Base-by-base conservation (phyloP, 2,329 filamentous ascomycete species). In the Trichoderma sp. region DNA sequence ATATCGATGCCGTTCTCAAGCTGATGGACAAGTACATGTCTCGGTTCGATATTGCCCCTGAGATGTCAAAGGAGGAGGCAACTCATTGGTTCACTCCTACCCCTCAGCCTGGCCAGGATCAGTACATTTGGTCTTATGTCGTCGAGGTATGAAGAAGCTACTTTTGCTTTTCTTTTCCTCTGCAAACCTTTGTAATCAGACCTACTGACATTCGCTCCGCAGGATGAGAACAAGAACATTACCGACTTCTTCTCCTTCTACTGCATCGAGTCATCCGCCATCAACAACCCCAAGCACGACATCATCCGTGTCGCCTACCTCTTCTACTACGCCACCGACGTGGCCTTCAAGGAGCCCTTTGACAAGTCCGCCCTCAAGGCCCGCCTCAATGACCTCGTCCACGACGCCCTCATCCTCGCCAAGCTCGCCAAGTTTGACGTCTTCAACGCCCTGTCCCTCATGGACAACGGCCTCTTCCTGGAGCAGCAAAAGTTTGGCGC, bases 171-270 rank as follows among this genome's bases (percentile, higher is more conserved):
- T 34, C 11, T 30, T 30, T 10, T 13, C 5, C 3, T 2, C 24
- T 26, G 10, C 6, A 43, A 10, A 8, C 10, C 14, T 43, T n/a
- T 8, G 6, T n/a, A 18, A n/a, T 13, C 28, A 7, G 13, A 32
- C 26, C 24, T 32, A 52, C 18, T 30, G 5, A 58, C 34, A 7
- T 11, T 28, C n/a, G 10, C 14, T 43, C 10, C n/a, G 18, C 51
- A 69, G 68, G 68, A 69, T n/a, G 32, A 56, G 3, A 89, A 90
- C 61, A 87, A 91, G 71, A 93, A 93, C 75, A 92, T 99, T 76
- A 97, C 93, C 46, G 96, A 99, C 81, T 97, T 97, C 82, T 91
- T 97, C 82, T 97, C 94, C 46, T 99, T 98, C 83, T 99, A 98
- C 84, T 90, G 89, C 77, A 90, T 99, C 39, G 94, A 97, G 78